Percentiles rank a stretch among this genome's conserved stretches.
Conservation (phyloP, 345 rosid genomes). For the Eucalyptus grandis region DNA sequence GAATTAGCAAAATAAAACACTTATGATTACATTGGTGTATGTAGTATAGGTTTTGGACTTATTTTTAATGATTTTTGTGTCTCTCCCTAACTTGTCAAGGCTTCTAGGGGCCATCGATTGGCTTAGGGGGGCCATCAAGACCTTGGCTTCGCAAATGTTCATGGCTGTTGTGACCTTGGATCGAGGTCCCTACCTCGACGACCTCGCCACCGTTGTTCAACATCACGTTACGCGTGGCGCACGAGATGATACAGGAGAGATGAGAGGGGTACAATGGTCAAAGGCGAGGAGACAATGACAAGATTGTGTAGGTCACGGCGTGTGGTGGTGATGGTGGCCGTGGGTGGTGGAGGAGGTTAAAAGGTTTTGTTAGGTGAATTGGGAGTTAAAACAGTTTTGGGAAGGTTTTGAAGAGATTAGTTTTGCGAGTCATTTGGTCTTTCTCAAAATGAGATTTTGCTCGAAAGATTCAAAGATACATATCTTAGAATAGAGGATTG, state of each 20-base stretch:
- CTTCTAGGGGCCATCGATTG: background rate
- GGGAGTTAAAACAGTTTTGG: background rate
- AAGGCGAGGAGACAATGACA: background rate
- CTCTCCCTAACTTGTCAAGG: background rate
- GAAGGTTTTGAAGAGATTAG: background rate
- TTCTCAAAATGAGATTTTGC: background rate
- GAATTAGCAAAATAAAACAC: no score
- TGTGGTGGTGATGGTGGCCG: background rate
- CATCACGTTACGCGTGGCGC: background rate
- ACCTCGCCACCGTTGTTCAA: background rate
- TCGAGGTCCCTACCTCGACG: background rate
- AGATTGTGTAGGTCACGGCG: background rate
- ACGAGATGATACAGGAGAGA: background rate
- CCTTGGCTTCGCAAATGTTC: background rate
- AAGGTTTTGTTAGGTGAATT: background rate
- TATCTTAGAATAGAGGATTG: background rate
- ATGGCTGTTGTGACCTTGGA: background rate
- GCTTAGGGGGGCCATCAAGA: background rate
- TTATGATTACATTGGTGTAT: accelerated
- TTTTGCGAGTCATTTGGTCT: background rate
- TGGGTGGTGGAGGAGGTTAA: background rate
- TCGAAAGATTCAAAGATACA: background rate
- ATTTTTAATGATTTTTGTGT: background rate
- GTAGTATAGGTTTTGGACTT: background rate
- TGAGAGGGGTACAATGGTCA: background rate